These are phyloP conservation scores for Trichoderma asperelloides DNA, from an alignment of 495 filamentous ascomycete species.

Conservation along the genomic window DNA sequence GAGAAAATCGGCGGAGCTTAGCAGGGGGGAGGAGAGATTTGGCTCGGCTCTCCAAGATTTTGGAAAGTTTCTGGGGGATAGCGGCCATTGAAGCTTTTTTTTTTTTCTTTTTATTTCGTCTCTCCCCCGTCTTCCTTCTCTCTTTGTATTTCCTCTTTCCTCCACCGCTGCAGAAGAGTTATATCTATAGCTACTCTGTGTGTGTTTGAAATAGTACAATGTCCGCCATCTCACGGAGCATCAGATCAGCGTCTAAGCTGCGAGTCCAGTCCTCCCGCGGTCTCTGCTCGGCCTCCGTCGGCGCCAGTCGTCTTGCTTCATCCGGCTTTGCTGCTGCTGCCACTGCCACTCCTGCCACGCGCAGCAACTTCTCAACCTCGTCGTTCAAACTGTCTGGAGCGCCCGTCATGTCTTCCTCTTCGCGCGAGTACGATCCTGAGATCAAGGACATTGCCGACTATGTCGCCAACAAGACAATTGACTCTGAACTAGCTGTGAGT, in stretches of 20 bases:
- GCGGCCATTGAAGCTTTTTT: background rate
- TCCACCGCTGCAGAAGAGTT: too few relatives aligned
- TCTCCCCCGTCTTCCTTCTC: background rate
- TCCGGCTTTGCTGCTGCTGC: conserved; percentile 18
- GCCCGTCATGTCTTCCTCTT: conserved; percentile 37
- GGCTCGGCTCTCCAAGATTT: background rate
- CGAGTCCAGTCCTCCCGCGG: conserved; percentile 18
- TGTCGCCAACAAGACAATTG: conserved; percentile 81
- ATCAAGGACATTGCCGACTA: conserved; percentile 91
- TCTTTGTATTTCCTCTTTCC: background rate
- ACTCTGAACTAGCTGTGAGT: conserved; percentile 86
- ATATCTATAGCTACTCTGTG: too few relatives aligned
- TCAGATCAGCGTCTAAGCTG: conserved; percentile 24
- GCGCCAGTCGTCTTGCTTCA: conserved; percentile 15
- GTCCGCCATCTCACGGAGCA: conserved; percentile 25
- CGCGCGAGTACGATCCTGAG: conserved; percentile 72
- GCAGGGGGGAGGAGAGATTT: background rate
- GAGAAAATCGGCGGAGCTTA: background rate
- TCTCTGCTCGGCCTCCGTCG: conserved; percentile 11
- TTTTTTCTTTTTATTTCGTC: background rate
- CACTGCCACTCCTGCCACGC: conserved; percentile 14
- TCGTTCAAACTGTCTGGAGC: conserved; percentile 42
- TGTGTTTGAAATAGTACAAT: conserved; percentile 14
- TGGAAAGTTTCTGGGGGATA: background rate
- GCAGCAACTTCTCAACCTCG: conserved; percentile 47